Base-by-base conservation (phyloP, 306 rosid species). In the Arachis hypogaea region DNA sequence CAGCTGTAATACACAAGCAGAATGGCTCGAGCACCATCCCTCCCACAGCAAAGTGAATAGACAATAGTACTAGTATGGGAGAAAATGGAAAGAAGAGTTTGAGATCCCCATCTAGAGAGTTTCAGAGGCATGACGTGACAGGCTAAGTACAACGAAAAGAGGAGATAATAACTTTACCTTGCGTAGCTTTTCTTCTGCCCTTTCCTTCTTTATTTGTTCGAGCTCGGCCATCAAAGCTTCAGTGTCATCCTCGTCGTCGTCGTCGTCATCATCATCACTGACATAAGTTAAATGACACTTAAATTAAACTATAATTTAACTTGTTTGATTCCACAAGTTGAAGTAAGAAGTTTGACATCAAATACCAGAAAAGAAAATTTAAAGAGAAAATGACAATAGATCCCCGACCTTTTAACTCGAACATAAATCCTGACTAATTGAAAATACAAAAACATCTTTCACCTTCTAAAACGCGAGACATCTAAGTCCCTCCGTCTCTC, bases 221-320 rank as follows among this genome's bases (percentile, higher is more conserved):
- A 94, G 97, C 89, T 94, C 99, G 12, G 96, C 98, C 84, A 88
- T 49, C 67, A 92, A 86, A 42, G 99, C 99, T 83, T 89, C 97
- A 12, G 95, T 89, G 65, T 92, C 97, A 64, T 89, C 97, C 73
- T 86, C 96, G 1, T 91, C 97, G 0, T 88, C 92, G 0, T 90
- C 91, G 0, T 87, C 89, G 0, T 77, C 81, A 0, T 84, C 93
- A 11, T 49, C 55, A 42, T 81, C 92, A 79, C 90, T 85, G 66
- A 33, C 18, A 46, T 42, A 47, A 61, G 71, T 65, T 62, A 18
- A 52, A 59, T 47, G 45, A 50, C 7, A 63, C 14, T 11, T 68
- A 10, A 57, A 58, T 29, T 69, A 11, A 11, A 46, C 28, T 11
- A 36, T 8, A 56, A 62, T 18, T 38, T 10, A 11, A 44, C 38